phyloP scores from a whole-genome alignment of 371 early-diverging fungal species.

The Rhizopus sp. region DNA sequence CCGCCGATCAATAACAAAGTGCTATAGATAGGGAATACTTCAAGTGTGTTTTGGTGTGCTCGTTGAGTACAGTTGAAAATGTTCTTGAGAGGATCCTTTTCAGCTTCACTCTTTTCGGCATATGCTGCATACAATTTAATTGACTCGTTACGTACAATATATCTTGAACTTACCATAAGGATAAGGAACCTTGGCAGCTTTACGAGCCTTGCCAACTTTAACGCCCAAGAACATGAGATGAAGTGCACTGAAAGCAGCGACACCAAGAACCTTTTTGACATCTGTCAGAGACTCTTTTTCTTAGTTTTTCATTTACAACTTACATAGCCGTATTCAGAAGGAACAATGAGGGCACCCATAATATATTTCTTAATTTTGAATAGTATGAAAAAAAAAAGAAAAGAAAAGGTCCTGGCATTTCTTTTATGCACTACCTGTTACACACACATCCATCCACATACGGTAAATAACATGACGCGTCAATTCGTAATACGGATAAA shows the following conservation, averaged over 20 bases:
- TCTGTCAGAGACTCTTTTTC: background rate
- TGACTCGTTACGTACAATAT: background rate
- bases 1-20: constrained; percentile 49
- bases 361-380: constrained; percentile 6
- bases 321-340: constrained; percentile 68
- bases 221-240: constrained; percentile 48
- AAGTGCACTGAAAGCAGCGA: constrained; percentile 42
- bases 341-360: constrained; percentile 51
- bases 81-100: constrained; percentile 58
- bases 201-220: constrained; percentile 61
- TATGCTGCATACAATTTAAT: constrained; percentile 38
- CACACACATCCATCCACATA: too few species aligned
- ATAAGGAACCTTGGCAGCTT: constrained; percentile 61
- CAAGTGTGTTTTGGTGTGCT: constrained; percentile 62
- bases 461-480: constrained; percentile 12
- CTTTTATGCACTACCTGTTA: too few species aligned
- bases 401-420: background rate
- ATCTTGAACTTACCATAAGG: constrained; percentile 55
- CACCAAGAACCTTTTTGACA: constrained; percentile 41
- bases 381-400: constrained; percentile 9
- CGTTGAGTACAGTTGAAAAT: constrained; percentile 73
- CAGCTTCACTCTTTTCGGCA: constrained; percentile 61
- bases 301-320: constrained; percentile 5
- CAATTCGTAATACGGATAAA: constrained; percentile 15
- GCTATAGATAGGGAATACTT: constrained; percentile 35